phyloP scores from a whole-genome alignment of 345 rosid species.

The Carallia pectinifolia region DNA sequence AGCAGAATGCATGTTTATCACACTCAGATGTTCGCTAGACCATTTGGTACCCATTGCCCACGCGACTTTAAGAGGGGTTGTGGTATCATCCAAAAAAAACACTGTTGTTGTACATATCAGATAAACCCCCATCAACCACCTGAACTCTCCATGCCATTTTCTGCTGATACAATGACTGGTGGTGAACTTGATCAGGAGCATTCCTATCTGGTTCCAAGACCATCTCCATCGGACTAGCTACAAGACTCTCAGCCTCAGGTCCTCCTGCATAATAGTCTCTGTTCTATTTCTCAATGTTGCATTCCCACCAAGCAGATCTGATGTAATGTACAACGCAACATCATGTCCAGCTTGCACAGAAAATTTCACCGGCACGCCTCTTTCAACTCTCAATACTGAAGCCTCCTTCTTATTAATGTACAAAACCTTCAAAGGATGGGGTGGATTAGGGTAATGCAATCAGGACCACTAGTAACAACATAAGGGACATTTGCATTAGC shows the following conservation, averaged over 20 bases:
- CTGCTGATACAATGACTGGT: constrained; percentile 73
- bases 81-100: constrained; percentile 77
- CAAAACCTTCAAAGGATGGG: constrained; percentile 58
- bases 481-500: constrained; percentile 56
- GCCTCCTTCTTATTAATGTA: constrained; percentile 71
- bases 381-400: constrained; percentile 67
- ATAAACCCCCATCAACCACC: constrained; percentile 90
- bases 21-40: constrained; percentile 66
- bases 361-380: constrained; percentile 66
- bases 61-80: constrained; percentile 81
- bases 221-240: constrained; percentile 68
- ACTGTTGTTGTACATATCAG: constrained; percentile 92
- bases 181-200: constrained; percentile 82
- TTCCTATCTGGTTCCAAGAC: constrained; percentile 87
- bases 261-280: constrained; percentile 90
- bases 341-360: constrained; percentile 72
- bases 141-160: constrained; percentile 97
- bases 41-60: constrained; percentile 98
- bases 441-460: constrained; percentile 61
- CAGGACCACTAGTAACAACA: constrained; percentile 43
- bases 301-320: constrained; percentile 88
- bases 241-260: constrained; percentile 76
- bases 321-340: constrained; percentile 70
- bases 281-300: constrained; percentile 71
- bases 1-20: constrained; percentile 87